These are phyloP conservation scores for Aureobasidium mangrovei DNA, from an alignment of 2,329 filamentous ascomycete species.

Conservation along the genomic window DNA sequence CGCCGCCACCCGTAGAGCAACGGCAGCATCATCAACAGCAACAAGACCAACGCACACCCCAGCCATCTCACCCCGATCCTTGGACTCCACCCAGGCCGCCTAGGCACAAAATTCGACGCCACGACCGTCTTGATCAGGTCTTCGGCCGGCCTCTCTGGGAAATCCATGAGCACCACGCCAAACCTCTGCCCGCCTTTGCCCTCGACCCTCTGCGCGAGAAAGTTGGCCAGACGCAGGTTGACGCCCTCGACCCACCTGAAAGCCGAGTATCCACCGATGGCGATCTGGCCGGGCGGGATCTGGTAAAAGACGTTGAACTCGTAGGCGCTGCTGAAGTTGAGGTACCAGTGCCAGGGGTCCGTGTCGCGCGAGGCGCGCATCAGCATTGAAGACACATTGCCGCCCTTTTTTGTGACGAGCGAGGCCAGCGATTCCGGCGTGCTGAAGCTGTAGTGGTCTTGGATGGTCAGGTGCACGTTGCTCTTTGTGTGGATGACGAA, in stretches of 20 bases:
- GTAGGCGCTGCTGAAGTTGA: conserved; percentile 39
- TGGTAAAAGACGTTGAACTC: conserved; percentile 34
- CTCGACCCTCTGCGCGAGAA: conserved; percentile 20
- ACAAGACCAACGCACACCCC: too few relatives aligned
- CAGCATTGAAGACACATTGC: conserved; percentile 32
- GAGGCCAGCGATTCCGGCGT: conserved; percentile 30
- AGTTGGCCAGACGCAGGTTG: conserved; percentile 33
- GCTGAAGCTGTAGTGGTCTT: conserved; percentile 41
- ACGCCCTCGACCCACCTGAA: conserved; percentile 38
- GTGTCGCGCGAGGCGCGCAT: conserved; percentile 24
- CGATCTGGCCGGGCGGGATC: conserved; percentile 30
- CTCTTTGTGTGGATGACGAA: conserved; percentile 32
- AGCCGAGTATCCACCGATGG: conserved; percentile 35
- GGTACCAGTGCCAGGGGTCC: conserved; percentile 29
- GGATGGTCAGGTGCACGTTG: conserved; percentile 33
- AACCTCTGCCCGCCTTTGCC: conserved; percentile 21
- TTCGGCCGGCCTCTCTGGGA: conserved; percentile 29
- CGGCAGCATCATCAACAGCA: neutral
- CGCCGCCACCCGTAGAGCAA: neutral
- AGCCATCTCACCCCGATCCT: too few relatives aligned
- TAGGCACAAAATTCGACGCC: conserved; percentile 30
- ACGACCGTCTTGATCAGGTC: conserved; percentile 36
- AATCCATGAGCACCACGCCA: conserved; percentile 31
- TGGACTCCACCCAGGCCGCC: too few relatives aligned
- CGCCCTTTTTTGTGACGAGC: conserved; percentile 34